Percentiles rank a stretch among this genome's conserved stretches.
Evolutionary conservation across 345 rosid genomes (phyloP).

Genomic region (Diplotaxis tenuifolia): DNA sequence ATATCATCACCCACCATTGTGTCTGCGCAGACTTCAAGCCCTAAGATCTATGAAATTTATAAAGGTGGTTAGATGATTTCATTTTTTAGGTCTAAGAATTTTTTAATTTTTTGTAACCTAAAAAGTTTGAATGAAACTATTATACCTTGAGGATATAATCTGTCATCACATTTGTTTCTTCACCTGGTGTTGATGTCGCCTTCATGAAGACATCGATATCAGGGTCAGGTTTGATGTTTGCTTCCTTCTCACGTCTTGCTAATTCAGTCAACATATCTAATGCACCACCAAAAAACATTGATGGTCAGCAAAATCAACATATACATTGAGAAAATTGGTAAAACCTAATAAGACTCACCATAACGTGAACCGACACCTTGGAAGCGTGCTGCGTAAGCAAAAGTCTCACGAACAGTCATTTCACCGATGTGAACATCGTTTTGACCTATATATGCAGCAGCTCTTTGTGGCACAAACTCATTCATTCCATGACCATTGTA

Average conservation of each 20-base stretch:
- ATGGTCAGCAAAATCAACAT: conserved; percentile 8
- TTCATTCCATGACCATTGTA: conserved; percentile 63
- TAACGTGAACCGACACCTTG: conserved; percentile 78
- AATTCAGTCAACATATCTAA: conserved; percentile 76
- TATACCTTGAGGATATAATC: conserved; percentile 67
- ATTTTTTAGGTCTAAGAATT: conserved; percentile 7
- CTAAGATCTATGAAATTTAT: conserved; percentile 48
- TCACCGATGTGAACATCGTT: conserved; percentile 67
- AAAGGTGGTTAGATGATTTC: not conserved
- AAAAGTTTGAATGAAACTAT: not conserved
- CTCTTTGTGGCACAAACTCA: conserved; percentile 70
- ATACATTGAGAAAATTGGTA: not conserved
- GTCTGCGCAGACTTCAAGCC: conserved; percentile 69
- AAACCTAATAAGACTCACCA: conserved; percentile 41
- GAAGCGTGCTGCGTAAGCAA: conserved; percentile 78
- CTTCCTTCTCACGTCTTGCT: conserved; percentile 75
- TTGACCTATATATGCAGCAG: conserved; percentile 74
- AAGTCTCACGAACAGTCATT: conserved; percentile 78
- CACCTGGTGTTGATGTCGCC: conserved; percentile 54
- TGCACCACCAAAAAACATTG: not conserved
- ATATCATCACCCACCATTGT: conserved; percentile 67
- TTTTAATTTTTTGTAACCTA: not conserved
- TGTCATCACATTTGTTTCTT: conserved; percentile 50
- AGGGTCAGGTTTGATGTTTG: conserved; percentile 75
- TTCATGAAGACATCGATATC: conserved; percentile 85